Percentiles rank a stretch among this genome's conserved stretches.
These are phyloP conservation scores for Fusarium sp. DNA, from an alignment of 2,329 filamentous ascomycete species.

Conservation along the genomic window DNA sequence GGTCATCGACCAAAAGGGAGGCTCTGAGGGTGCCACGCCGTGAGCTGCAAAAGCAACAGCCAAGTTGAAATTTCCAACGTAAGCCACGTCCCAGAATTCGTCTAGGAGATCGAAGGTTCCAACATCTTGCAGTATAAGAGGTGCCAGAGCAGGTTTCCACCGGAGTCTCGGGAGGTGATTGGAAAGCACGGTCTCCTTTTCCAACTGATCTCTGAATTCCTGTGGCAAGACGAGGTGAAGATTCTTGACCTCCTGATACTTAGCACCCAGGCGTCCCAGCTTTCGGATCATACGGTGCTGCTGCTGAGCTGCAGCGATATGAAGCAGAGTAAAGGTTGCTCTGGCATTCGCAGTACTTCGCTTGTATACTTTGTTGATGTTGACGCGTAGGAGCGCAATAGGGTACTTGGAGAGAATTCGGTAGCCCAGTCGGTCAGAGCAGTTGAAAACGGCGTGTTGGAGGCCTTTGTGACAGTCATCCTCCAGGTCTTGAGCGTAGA, in stretches of 20 bases:
- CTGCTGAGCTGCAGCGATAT: not conserved
- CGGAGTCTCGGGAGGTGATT: not conserved
- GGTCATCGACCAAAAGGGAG: not conserved
- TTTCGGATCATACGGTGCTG: not conserved
- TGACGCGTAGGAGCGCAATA: not conserved
- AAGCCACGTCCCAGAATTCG: not conserved
- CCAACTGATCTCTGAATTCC: not conserved
- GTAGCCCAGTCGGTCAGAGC: not conserved
- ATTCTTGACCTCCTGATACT: not conserved
- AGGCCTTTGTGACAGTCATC: not conserved
- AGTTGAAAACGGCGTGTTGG: not conserved
- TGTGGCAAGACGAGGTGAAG: not conserved
- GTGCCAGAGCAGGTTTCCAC: not conserved
- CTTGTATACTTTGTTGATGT: not conserved
- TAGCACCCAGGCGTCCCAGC: not conserved
- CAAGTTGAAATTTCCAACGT: not conserved
- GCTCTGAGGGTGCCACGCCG: not conserved
- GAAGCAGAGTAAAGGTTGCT: conserved; percentile 7
- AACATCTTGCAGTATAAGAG: not conserved
- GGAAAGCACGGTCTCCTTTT: not conserved
- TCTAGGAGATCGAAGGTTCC: not conserved
- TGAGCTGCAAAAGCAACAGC: not conserved
- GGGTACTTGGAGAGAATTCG: not conserved
- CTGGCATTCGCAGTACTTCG: not conserved
- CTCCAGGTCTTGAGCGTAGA: conserved; percentile 1